Conservation (phyloP, 1,284 basidiomycete species). For the Pseudozyma tsukubaensis region DNA sequence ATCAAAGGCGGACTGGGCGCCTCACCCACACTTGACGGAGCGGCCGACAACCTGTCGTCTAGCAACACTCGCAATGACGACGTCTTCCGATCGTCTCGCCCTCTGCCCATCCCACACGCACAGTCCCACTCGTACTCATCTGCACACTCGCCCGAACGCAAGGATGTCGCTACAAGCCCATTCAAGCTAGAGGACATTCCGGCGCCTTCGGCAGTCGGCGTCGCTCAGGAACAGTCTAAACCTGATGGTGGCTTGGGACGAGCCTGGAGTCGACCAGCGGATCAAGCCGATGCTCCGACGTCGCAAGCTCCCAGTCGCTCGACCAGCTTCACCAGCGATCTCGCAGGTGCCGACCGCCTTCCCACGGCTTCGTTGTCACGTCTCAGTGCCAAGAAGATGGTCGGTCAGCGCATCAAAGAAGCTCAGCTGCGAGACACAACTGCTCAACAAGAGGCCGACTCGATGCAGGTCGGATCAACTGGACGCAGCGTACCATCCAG, state of each 20-base stretch:
- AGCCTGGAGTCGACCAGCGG: constrained; percentile 27
- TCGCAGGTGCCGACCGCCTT: constrained; percentile 33
- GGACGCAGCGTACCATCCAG: constrained; percentile 40
- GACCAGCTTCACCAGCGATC: constrained; percentile 25
- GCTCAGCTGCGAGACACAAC: constrained; percentile 52
- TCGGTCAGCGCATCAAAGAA: constrained; percentile 61
- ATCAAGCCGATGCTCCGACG: constrained; percentile 13
- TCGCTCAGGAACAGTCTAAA: constrained; percentile 13
- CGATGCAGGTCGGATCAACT: constrained; percentile 22
- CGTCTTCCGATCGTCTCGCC: constrained; percentile 21
- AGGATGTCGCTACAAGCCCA: constrained; percentile 53
- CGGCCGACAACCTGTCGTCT: background rate
- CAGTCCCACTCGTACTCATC: constrained; percentile 22
- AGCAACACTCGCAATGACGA: constrained; percentile 13
- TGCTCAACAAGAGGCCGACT: constrained; percentile 36
- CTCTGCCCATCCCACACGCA: constrained; percentile 33
- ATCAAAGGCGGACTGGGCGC: constrained; percentile 17
- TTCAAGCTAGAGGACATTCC: constrained; percentile 46
- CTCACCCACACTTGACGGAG: constrained; percentile 6
- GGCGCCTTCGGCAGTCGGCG: constrained; percentile 14
- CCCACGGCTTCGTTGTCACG: constrained; percentile 58
- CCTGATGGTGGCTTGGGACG: constrained; percentile 22
- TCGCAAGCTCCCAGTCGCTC: constrained; percentile 22
- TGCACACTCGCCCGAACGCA: constrained; percentile 24
- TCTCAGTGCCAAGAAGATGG: constrained; percentile 58